These are phyloP conservation scores for Diplosphaera chodatii DNA, from an alignment of 139 green algal species.

Conservation along the genomic window DNA sequence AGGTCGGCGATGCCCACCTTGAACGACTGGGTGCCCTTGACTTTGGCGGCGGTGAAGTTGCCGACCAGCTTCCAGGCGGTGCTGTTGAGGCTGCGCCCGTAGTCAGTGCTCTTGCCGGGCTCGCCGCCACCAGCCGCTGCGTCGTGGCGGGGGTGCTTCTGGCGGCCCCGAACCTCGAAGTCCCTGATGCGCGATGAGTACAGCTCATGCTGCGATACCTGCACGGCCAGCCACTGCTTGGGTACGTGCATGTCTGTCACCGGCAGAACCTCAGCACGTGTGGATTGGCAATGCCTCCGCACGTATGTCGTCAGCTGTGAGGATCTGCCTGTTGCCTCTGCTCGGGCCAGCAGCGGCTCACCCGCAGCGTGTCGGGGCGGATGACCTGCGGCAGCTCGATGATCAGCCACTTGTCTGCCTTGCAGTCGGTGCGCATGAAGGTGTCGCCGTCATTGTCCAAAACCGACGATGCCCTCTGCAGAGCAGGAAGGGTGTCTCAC, in stretches of 20 bases:
- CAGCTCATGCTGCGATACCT: conserved; percentile 72
- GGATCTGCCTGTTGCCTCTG: too few relatives aligned
- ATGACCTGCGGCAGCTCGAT: conserved; percentile 74
- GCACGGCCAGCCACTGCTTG: too few relatives aligned
- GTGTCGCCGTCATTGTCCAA: conserved; percentile 79
- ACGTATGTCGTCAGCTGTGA: too few relatives aligned
- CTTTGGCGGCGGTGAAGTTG: conserved; percentile 64
- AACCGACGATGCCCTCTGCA: conserved; percentile 39
- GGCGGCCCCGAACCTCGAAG: conserved; percentile 46
- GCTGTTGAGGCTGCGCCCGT: conserved; percentile 30
- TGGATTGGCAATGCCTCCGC: too few relatives aligned
- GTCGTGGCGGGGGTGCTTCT: conserved; percentile 42
- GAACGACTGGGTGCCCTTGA: conserved; percentile 69
- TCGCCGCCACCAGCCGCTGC: conserved; percentile 6
- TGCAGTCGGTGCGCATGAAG: conserved; percentile 78
- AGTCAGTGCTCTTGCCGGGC: conserved; percentile 24
- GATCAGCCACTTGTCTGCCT: conserved; percentile 70
- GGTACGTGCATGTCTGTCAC: too few relatives aligned
- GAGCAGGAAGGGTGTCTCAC: too few relatives aligned
- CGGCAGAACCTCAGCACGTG: too few relatives aligned
- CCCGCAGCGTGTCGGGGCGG: conserved; percentile 6
- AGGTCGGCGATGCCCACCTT: not conserved
- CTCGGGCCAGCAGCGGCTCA: conserved; percentile 8
- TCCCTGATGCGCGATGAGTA: conserved; percentile 63
- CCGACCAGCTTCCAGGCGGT: conserved; percentile 65